Percentiles rank a stretch among this genome's conserved stretches.
Conservation (phyloP, 2,329 filamentous ascomycete species). For the Stromatinia cepivora region DNA sequence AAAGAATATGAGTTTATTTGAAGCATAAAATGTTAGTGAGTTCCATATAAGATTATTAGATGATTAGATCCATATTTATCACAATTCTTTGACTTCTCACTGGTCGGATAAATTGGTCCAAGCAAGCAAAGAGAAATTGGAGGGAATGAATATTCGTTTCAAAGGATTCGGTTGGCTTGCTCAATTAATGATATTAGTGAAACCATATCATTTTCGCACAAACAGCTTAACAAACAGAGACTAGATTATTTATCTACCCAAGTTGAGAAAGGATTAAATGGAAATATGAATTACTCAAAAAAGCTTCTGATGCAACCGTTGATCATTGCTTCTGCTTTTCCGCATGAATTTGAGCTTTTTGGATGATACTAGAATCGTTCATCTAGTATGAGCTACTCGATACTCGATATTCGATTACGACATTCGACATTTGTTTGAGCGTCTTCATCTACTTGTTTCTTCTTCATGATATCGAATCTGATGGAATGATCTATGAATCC, state of each 20-base stretch:
- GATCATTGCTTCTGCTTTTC: not conserved
- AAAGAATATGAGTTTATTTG: not conserved
- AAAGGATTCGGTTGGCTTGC: constrained; percentile 14
- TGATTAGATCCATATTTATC: not conserved
- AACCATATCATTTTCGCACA: constrained; percentile 4
- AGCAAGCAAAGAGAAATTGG: constrained; percentile 14
- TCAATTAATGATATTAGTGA: not conserved
- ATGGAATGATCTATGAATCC: not conserved
- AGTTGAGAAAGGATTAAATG: not conserved
- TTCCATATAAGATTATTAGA: not conserved
- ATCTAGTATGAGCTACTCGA: not conserved
- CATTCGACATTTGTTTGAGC: not conserved
- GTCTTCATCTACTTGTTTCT: not conserved
- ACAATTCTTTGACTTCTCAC: not conserved
- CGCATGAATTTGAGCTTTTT: not conserved
- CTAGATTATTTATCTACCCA: not conserved
- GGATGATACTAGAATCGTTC: not conserved
- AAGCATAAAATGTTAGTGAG: not conserved
- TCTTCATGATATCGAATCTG: not conserved
- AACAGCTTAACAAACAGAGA: not conserved
- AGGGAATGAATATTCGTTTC: constrained; percentile 15
- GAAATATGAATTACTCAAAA: not conserved
- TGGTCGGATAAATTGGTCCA: constrained; percentile 5
- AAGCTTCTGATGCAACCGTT: not conserved
- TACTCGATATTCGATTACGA: constrained; percentile 1